Evolutionary conservation across 768 basidiomycete species (phyloP).

Genomic region (Lepiota venenata): DNA sequence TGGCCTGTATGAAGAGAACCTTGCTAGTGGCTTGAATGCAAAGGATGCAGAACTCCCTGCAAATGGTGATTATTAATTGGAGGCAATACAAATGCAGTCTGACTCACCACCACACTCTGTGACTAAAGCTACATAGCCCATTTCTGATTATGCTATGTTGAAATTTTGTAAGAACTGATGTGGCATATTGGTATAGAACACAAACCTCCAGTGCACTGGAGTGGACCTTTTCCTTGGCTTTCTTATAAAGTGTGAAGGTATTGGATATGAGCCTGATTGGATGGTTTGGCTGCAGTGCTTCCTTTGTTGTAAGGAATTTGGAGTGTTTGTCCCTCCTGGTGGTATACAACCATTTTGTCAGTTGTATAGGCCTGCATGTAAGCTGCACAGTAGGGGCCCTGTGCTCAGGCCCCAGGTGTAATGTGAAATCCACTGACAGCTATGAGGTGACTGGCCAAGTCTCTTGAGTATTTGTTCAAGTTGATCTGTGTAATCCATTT

Average conservation of each 20-base stretch:
- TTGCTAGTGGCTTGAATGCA: background rate
- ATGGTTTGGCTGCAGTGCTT: conserved; percentile 15
- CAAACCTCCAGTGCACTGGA: conserved; percentile 27
- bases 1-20: background rate
- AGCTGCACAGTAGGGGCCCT: conserved; percentile 13
- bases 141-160: background rate
- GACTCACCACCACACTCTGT: conserved; percentile 17
- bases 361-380: conserved; percentile 31
- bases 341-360: conserved; percentile 27
- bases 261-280: conserved; percentile 6
- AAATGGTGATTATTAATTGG: background rate
- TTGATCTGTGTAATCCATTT: conserved; percentile 17
- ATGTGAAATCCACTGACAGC: conserved; percentile 28
- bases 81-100: background rate
- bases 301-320: conserved; percentile 17
- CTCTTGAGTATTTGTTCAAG: conserved; percentile 20
- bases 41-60: conserved; percentile 1
- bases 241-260: conserved; percentile 19
- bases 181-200: conserved; percentile 15
- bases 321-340: conserved; percentile 12
- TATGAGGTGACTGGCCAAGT: conserved; percentile 25
- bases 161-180: background rate
- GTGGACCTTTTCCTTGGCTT: conserved; percentile 12
- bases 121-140: conserved; percentile 14
- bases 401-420: conserved; percentile 15